phyloP scores from a whole-genome alignment of 106 monocot species.

The Dioscorea zingiberensis region DNA sequence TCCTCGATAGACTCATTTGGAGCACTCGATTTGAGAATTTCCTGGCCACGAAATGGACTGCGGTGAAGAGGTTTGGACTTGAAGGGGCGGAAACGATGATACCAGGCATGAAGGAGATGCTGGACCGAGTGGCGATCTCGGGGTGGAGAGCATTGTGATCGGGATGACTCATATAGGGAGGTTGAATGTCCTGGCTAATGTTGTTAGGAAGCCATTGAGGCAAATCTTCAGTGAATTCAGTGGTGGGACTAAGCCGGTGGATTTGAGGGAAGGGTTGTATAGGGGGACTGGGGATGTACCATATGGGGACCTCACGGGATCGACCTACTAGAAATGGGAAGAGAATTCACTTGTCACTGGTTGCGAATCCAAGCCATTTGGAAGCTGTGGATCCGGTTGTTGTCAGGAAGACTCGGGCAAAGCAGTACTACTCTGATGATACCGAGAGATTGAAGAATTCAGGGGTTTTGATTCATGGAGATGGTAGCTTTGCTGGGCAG shows the following conservation, averaged over 20 bases:
- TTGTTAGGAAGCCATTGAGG: conserved; percentile 74
- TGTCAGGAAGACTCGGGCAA: conserved; percentile 76
- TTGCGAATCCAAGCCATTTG: conserved; percentile 97
- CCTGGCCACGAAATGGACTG: conserved; percentile 73
- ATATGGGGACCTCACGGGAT: conserved; percentile 88
- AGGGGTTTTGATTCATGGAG: conserved; percentile 84
- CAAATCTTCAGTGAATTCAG: conserved; percentile 92
- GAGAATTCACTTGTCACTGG: conserved; percentile 67
- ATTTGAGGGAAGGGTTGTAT: conserved; percentile 60
- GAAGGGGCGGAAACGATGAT: conserved; percentile 89
- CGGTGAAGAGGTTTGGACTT: conserved; percentile 86
- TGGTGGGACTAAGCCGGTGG: conserved; percentile 48
- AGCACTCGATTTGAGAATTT: conserved; percentile 90
- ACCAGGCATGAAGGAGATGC: conserved; percentile 99
- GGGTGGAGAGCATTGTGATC: conserved; percentile 86
- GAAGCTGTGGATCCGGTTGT: conserved; percentile 94
- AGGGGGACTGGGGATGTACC: conserved; percentile 95
- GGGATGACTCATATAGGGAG: conserved; percentile 94
- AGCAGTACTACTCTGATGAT: conserved; percentile 83
- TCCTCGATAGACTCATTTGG: conserved; percentile 91
- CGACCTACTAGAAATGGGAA: conserved; percentile 83
- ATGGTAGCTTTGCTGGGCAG: conserved; percentile 92
- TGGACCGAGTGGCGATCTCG: conserved; percentile 77
- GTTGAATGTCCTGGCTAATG: conserved; percentile 87
- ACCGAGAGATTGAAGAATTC: conserved; percentile 57